These are phyloP conservation scores for Melanopsichium pennsylvanicum DNA, from an alignment of 1,284 basidiomycete species.

Conservation along the genomic window DNA sequence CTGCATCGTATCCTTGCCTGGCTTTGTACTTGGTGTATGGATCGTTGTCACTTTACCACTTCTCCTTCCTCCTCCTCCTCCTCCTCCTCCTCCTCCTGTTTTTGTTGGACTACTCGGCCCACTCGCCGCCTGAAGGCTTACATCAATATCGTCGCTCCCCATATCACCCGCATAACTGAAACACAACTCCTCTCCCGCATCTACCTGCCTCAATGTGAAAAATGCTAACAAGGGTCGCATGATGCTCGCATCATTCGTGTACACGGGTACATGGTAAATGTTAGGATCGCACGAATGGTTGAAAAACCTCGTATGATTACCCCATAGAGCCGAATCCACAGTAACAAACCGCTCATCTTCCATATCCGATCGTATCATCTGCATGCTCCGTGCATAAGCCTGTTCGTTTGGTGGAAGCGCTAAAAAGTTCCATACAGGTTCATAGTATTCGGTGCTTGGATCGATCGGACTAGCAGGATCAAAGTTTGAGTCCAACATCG, in stretches of 20 bases:
- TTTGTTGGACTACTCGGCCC: background rate
- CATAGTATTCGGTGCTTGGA: background rate
- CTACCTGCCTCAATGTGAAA: slow-evolving; percentile 75
- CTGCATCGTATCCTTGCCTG: slow-evolving; percentile 4
- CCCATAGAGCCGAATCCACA: slow-evolving; percentile 50
- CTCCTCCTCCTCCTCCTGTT: background rate
- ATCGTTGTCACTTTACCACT: slow-evolving; percentile 9
- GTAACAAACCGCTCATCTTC: slow-evolving; percentile 24
- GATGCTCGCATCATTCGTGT: slow-evolving; percentile 74
- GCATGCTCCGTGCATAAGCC: background rate
- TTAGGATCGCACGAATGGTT: slow-evolving; percentile 87
- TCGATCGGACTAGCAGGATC: too few relatives aligned
- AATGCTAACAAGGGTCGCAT: slow-evolving; percentile 72
- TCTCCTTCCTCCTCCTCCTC: too few relatives aligned
- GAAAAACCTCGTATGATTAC: slow-evolving; percentile 55
- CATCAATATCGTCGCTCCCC: background rate
- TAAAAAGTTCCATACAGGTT: slow-evolving; percentile 13
- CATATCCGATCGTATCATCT: slow-evolving; percentile 6
- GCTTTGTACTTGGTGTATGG: slow-evolving; percentile 12
- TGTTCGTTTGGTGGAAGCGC: background rate
- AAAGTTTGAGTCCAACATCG: too few relatives aligned
- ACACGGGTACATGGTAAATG: slow-evolving; percentile 75
- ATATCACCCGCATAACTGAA: slow-evolving; percentile 25
- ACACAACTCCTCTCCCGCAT: slow-evolving; percentile 71
- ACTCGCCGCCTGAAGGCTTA: too few relatives aligned